These are phyloP conservation scores for Termitomyces eurrhizus DNA, from an alignment of 768 basidiomycete species.

Conservation along the genomic window DNA sequence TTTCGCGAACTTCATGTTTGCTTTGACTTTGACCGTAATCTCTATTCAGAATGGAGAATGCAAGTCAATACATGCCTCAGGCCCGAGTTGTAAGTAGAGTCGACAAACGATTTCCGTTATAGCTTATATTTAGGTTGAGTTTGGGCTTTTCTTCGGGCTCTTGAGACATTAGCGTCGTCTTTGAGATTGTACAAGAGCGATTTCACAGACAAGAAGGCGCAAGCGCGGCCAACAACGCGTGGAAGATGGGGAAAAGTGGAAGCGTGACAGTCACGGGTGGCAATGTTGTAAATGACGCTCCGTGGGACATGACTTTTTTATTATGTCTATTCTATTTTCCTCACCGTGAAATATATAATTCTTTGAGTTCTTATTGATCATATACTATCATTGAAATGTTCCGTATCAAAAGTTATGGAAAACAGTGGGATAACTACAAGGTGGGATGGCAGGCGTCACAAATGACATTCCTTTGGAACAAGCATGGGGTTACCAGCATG, in stretches of 20 bases:
- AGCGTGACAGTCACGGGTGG: conserved; percentile 11
- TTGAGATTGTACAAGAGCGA: neutral
- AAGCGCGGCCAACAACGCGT: conserved; percentile 6
- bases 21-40: conserved; percentile 65
- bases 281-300: too few species aligned
- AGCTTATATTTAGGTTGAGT: conserved; percentile 54
- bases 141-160: conserved; percentile 66
- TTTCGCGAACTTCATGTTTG: conserved; percentile 59
- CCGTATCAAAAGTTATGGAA: too few species aligned
- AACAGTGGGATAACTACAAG: too few species aligned
- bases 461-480: too few species aligned
- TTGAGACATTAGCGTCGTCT: conserved; percentile 35
- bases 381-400: too few species aligned
- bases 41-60: conserved; percentile 30
- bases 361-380: too few species aligned
- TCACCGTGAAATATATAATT: too few species aligned
- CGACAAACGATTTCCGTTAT: conserved; percentile 49
- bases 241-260: neutral
- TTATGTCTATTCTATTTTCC: too few species aligned
- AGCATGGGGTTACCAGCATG: too few species aligned
- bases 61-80: neutral
- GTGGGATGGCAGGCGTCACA: too few species aligned
- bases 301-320: too few species aligned
- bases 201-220: neutral
- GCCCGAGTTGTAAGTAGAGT: neutral